Percentiles rank a stretch among this genome's conserved stretches.
phyloP scores from a whole-genome alignment of 2,329 filamentous ascomycete species.

The Scopulariopsis brevicaulis region DNA sequence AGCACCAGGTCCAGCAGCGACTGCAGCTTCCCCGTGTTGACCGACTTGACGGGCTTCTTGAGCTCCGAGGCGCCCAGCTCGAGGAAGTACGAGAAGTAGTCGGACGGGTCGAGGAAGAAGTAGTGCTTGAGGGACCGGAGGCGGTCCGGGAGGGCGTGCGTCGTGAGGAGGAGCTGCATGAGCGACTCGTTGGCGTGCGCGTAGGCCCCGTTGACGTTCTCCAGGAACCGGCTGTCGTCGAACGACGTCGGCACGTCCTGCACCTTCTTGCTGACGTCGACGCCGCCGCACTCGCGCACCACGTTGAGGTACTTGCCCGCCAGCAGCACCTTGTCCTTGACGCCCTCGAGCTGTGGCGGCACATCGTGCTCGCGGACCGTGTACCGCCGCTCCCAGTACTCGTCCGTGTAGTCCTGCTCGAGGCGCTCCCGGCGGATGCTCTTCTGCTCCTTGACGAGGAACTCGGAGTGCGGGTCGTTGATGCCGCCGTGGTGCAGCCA shows the following conservation, averaged over 20 bases:
- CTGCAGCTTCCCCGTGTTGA: constrained; percentile 89
- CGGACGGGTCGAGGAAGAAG: constrained; percentile 95
- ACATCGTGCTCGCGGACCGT: constrained; percentile 87
- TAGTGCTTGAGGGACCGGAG: constrained; percentile 93
- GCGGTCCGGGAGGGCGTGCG: constrained; percentile 78
- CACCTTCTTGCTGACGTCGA: constrained; percentile 83
- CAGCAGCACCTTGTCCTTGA: constrained; percentile 89
- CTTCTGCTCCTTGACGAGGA: constrained; percentile 90
- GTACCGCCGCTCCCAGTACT: constrained; percentile 98
- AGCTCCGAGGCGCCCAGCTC: constrained; percentile 84
- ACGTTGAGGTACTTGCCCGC: constrained; percentile 98
- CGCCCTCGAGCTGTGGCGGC: constrained; percentile 78
- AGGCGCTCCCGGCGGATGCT: constrained; percentile 85
- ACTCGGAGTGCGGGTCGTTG: constrained; percentile 86
- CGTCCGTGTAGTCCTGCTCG: constrained; percentile 94
- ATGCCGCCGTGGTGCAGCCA: constrained; percentile 97
- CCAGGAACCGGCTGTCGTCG: constrained; percentile 81
- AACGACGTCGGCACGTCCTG: constrained; percentile 85
- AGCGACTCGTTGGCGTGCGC: constrained; percentile 91
- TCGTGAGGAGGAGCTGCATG: constrained; percentile 81
- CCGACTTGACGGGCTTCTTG: constrained; percentile 74
- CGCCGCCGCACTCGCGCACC: constrained; percentile 90
- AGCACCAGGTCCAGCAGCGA: constrained; percentile 91
- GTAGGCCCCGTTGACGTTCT: constrained; percentile 93
- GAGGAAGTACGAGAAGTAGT: constrained; percentile 97